Percentiles rank a stretch among this genome's conserved stretches.
Evolutionary conservation across 2,329 filamentous ascomycete genomes (phyloP).

Genomic region (Massarina eburnea): DNA sequence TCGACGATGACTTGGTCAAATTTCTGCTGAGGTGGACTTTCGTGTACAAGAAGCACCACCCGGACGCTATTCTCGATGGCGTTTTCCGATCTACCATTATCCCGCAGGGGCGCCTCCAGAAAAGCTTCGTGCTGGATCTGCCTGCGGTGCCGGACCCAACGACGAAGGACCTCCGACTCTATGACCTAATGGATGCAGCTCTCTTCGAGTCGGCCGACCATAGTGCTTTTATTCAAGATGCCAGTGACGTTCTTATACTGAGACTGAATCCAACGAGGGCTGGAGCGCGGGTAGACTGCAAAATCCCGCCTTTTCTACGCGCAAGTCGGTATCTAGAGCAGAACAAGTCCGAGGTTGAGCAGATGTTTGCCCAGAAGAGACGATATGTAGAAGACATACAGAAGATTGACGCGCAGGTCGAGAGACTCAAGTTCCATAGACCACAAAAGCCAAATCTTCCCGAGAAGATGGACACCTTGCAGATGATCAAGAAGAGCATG

Average conservation of each 20-base stretch:
- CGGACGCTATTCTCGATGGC: constrained; percentile 46
- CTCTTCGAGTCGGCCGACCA: constrained; percentile 42
- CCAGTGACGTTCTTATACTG: constrained; percentile 59
- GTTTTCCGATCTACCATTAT: constrained; percentile 48
- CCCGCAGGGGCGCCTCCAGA: constrained; percentile 25
- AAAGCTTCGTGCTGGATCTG: constrained; percentile 34
- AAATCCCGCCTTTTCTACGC: constrained; percentile 57
- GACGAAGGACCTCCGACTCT: constrained; percentile 46
- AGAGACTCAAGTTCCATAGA: constrained; percentile 40
- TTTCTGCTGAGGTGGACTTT: constrained; percentile 55
- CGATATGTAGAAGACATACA: constrained; percentile 30
- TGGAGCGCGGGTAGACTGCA: constrained; percentile 47
- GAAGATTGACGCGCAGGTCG: constrained; percentile 38
- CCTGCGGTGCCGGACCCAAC: constrained; percentile 19
- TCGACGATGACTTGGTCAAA: constrained; percentile 44
- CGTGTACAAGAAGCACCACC: constrained; percentile 47
- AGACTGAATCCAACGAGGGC: constrained; percentile 37
- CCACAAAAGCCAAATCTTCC: constrained; percentile 25
- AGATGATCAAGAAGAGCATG: constrained; percentile 44
- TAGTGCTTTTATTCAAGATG: constrained; percentile 32
- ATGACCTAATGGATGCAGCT: constrained; percentile 56
- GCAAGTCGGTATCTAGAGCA: constrained; percentile 62
- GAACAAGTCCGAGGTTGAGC: constrained; percentile 50
- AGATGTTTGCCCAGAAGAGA: constrained; percentile 49
- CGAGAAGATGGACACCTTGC: constrained; percentile 38